These are phyloP conservation scores for Solanum sitiens DNA, from an alignment of 257 asterid genomes.

Conservation along the genomic window DNA sequence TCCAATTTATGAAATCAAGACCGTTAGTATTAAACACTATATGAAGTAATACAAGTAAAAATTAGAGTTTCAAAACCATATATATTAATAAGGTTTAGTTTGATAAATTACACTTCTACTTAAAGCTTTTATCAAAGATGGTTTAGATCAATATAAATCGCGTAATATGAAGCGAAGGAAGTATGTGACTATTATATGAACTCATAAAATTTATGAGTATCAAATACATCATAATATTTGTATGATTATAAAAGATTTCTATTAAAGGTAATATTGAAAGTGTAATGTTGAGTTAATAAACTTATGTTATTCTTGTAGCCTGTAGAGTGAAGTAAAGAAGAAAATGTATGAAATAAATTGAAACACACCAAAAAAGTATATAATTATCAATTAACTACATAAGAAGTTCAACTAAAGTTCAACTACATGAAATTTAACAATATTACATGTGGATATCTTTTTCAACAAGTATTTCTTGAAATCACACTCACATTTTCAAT, in stretches of 20 bases:
- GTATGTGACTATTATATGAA: background rate
- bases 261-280: background rate
- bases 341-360: background rate
- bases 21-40: no score
- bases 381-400: background rate
- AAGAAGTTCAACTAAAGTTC: background rate
- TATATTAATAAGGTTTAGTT: background rate
- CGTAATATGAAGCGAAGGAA: background rate
- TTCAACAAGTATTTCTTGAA: background rate
- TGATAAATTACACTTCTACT: background rate
- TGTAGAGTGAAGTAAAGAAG: background rate
- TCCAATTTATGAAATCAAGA: background rate
- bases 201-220: background rate
- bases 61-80: background rate
- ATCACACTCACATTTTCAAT: background rate
- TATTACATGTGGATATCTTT: background rate
- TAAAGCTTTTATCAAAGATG: no score
- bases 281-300: background rate
- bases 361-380: background rate
- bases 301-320: background rate
- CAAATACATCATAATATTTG: background rate
- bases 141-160: background rate
- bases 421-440: background rate
- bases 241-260: background rate
- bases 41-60: background rate